phyloP scores from a whole-genome alignment of 2,329 filamentous ascomycete genomes.

The Endoconidiophora laricicola region DNA sequence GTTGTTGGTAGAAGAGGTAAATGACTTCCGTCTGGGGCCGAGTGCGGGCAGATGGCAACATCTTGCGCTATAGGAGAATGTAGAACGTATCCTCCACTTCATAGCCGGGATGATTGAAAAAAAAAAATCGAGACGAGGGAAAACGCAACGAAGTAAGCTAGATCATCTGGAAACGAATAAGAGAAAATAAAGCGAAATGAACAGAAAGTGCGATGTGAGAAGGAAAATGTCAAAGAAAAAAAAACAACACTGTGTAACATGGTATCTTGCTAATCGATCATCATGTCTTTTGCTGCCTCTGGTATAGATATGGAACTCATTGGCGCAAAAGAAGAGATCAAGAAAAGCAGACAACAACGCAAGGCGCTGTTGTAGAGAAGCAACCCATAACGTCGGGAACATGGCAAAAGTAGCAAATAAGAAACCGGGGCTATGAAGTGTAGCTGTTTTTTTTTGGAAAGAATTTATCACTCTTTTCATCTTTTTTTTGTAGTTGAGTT shows the following conservation, averaged over 20 bases:
- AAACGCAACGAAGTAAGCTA: not conserved
- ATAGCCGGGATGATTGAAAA: not conserved
- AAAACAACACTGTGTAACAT: not conserved
- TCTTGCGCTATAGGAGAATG: not conserved
- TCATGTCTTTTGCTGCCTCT: not conserved
- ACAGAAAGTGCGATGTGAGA: not conserved
- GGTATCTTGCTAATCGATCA: not conserved
- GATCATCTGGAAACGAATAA: not conserved
- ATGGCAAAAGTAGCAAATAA: not conserved
- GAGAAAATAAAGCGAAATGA: not conserved
- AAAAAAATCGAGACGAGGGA: not conserved
- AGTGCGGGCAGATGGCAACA: not conserved
- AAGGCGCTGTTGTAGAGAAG: not conserved
- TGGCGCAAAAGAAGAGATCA: not conserved
- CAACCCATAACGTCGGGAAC: not conserved
- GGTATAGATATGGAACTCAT: not conserved
- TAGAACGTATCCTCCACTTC: not conserved
- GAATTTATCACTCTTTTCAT: slow-evolving; percentile 5
- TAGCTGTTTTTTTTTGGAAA: slow-evolving; percentile 4
- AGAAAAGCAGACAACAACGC: slow-evolving; percentile 1
- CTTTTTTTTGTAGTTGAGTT: slow-evolving; percentile 4
- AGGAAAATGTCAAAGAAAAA: not conserved
- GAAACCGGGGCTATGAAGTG: not conserved
- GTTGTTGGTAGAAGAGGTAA: too few species aligned
- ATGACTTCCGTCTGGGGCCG: too few species aligned